Evolutionary conservation across 306 rosid genomes (phyloP), one percentile per base, ranked within the genome.

Genomic region (Amphicarpaea edgeworthii): DNA sequence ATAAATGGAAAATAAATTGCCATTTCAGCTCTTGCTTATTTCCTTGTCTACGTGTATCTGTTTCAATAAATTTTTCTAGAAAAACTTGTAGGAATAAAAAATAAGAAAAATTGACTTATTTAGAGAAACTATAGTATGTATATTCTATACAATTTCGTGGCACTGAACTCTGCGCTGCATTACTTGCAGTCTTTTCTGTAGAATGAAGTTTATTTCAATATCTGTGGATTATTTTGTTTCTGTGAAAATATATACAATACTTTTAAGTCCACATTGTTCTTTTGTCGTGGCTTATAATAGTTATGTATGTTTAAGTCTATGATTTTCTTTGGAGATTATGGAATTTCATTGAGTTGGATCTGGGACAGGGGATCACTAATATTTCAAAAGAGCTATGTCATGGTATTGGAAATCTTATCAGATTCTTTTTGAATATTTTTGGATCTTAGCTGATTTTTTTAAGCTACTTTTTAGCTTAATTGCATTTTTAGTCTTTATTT

Each of bases 1-100:
- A 41, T 64, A 60, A 41, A 51, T 43, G 28, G 37, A 30, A 62
- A 81, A 84, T 81, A 68, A 60, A 8, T 23, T 62, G 6, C 19
- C 43, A 54, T 66, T 68, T 66, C 16, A 17, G 16, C n/a, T 6
- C 16, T 14, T 46, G 30, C 30, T 72, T 15, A 41, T 11, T 73
- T 67, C 23, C 57, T 41, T 73, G 3, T 60, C 26, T 45, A 1
- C n/a, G n/a, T n/a, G n/a, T n/a, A n/a, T n/a, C n/a, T n/a, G n/a
- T n/a, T n/a, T n/a, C n/a, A n/a, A n/a, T n/a, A n/a, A n/a, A n/a
- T n/a, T n/a, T n/a, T n/a, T n/a, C n/a, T n/a, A n/a, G n/a, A n/a
- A n/a, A n/a, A n/a, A n/a, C n/a, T n/a, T n/a, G n/a, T n/a, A n/a
- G n/a, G n/a, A n/a, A n/a, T n/a, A n/a, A n/a, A n/a, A n/a, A n/a